Conservation (phyloP, 495 filamentous ascomycete species). For the Trichoderma reesei region DNA sequence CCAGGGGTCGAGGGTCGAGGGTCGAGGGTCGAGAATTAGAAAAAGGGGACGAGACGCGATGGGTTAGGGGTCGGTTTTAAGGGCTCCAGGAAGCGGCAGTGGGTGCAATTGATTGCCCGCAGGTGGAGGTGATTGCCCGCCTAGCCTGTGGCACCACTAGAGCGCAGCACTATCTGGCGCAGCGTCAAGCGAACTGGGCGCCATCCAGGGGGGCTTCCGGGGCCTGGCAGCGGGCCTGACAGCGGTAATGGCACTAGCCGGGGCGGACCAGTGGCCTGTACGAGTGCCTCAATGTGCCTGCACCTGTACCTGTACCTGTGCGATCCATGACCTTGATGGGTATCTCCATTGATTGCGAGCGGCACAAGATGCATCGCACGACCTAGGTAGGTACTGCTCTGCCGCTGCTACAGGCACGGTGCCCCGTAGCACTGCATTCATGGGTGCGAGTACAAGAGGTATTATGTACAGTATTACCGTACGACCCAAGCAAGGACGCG, state of each 20-base stretch:
- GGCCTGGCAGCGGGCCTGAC: slow-evolving; percentile 2
- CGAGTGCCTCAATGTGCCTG: not conserved
- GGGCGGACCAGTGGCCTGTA: too few species aligned
- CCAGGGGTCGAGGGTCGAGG: not conserved
- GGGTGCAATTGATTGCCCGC: not conserved
- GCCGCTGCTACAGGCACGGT: too few species aligned
- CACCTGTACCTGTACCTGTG: too few species aligned
- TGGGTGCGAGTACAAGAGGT: too few species aligned
- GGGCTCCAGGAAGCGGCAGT: slow-evolving; percentile 5
- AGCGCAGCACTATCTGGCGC: not conserved
- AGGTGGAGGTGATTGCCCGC: too few species aligned
- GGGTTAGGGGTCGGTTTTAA: slow-evolving; percentile 9
- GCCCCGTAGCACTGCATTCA: too few species aligned
- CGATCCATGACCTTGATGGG: too few species aligned
- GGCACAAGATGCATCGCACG: too few species aligned
- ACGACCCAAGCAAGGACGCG: too few species aligned
- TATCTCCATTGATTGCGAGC: too few species aligned
- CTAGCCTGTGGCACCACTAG: not conserved
- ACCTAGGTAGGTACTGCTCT: too few species aligned
- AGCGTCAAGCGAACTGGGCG: not conserved
- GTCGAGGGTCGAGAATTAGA: too few species aligned
- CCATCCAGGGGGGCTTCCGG: not conserved
- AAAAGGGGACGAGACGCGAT: slow-evolving; percentile 6
- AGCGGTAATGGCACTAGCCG: not conserved
- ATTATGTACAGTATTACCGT: not conserved